These are phyloP conservation scores for Penicillium pulvis DNA, from an alignment of 495 filamentous ascomycete species.

Conservation along the genomic window DNA sequence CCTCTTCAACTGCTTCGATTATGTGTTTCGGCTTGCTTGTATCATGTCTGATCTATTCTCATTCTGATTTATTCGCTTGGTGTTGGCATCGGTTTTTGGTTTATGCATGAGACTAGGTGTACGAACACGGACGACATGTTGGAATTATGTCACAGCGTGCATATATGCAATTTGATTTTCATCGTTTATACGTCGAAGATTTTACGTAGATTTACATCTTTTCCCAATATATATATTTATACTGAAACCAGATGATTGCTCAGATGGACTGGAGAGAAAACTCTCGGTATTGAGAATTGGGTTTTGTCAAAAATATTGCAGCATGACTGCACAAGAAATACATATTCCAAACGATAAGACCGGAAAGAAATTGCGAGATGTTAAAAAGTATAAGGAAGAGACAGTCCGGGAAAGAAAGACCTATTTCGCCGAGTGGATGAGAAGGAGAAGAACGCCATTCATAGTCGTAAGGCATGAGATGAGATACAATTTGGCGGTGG, in stretches of 20 bases:
- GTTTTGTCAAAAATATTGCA: conserved; percentile 45
- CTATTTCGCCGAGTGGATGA: conserved; percentile 20
- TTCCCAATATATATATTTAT: not conserved
- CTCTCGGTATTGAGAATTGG: not conserved
- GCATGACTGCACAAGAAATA: conserved; percentile 38
- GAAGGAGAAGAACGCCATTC: conserved; percentile 27
- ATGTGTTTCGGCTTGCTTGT: conserved; percentile 1
- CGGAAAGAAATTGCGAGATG: conserved; percentile 13
- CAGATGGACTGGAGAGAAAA: not conserved
- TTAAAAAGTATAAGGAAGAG: conserved; percentile 19
- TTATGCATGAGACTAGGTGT: conserved; percentile 1
- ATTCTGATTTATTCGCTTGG: conserved; percentile 1
- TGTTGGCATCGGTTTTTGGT: conserved; percentile 7
- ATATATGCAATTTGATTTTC: not conserved
- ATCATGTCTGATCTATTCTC: conserved; percentile 6
- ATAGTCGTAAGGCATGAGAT: conserved; percentile 36
- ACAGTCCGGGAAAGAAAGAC: conserved; percentile 10
- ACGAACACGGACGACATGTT: conserved; percentile 5
- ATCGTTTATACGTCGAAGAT: not conserved
- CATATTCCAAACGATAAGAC: conserved; percentile 18
- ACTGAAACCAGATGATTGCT: not conserved
- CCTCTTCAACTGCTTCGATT: not conserved
- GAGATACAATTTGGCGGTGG: conserved; percentile 25
- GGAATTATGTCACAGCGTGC: not conserved
- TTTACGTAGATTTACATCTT: not conserved